Conservation (phyloP, 2,329 filamentous ascomycete species). For the Biscogniauxia sp. region DNA sequence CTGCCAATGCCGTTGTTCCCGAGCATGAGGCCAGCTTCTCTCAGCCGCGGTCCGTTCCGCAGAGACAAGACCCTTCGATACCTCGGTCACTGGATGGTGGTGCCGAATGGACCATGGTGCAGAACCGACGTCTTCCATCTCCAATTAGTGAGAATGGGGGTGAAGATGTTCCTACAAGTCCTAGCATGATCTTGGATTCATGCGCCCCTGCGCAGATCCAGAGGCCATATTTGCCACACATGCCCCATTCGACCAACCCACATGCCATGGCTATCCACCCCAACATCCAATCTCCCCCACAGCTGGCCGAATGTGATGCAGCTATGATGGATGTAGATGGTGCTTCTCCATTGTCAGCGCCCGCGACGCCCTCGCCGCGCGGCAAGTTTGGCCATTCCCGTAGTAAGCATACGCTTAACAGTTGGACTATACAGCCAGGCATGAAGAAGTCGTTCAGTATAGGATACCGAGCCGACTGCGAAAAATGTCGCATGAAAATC, state of each 20-base stretch:
- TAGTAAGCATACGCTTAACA: conserved; percentile 58
- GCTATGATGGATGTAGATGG: conserved; percentile 36
- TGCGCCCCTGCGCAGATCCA: conserved; percentile 32
- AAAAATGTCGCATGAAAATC: conserved; percentile 72
- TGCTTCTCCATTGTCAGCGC: conserved; percentile 32
- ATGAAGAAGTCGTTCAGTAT: conserved; percentile 74
- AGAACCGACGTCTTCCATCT: conserved; percentile 55
- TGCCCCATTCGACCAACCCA: conserved; percentile 35
- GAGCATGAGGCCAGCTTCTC: conserved; percentile 22
- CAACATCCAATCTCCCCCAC: conserved; percentile 34
- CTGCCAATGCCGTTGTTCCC: conserved; percentile 39
- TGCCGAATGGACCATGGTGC: conserved; percentile 50
- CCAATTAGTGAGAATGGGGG: conserved; percentile 56
- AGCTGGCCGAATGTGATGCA: conserved; percentile 22
- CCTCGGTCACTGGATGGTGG: conserved; percentile 47
- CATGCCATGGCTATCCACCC: conserved; percentile 36
- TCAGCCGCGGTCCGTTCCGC: conserved; percentile 32
- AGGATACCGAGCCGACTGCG: conserved; percentile 74
- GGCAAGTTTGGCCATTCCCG: conserved; percentile 55
- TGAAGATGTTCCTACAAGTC: conserved; percentile 42
- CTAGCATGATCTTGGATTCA: conserved; percentile 40
- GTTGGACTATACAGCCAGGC: conserved; percentile 59
- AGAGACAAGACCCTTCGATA: conserved; percentile 40
- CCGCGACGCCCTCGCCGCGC: conserved; percentile 45
- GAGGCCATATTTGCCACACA: conserved; percentile 34